Base-by-base conservation (phyloP, 2,329 filamentous ascomycete species). In the Pseudogymnoascus verrucosus region DNA sequence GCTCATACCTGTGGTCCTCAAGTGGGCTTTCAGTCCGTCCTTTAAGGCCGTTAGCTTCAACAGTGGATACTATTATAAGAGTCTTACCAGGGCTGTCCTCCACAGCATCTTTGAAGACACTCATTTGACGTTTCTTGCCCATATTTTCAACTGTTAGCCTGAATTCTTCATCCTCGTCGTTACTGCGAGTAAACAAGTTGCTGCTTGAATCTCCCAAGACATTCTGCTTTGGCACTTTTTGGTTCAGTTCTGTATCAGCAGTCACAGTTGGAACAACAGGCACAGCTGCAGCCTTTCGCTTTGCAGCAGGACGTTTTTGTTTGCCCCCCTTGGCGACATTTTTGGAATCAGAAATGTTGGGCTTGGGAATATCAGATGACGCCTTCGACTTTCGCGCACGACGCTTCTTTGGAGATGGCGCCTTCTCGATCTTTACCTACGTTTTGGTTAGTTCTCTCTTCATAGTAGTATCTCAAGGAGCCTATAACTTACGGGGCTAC, bases 401-500 rank as follows among this genome's bases (percentile, higher is more conserved):
- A 12, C 69, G 70, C 63, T 71, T 74, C 63, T 70, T 74, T 10
- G 69, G 69, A 4, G 69, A 65, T 39, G 47, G 42, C 14, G 34
- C 31, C 39, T 64, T 42, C 23, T 63, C 26, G 16, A 8, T 54
- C 37, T 62, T 62, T 31, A 59, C 16, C 36, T 61, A 8, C 11
- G 12, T 3, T 37, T 34, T 23, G 12, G 23, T 61, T 14, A 42
- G 36, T 37, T 26, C n/a, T 37, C 10, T 31, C 21, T 31, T 37
- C 10, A 23, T 60, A 21, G 19, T n/a, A 63, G 5, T 14, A 62
- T 39, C n/a, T 19, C 28, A 57, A 19, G 10, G 10, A 36, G 26
- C 12, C 4, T 37, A 5, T 23, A 28, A 71, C 79, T 69, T 72
- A 86, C 84, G 40, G 79, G 79, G 60, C 76, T 81, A 14, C 75